Conservation (phyloP, 257 asterid genomes). For the Solanum phureja region DNA sequence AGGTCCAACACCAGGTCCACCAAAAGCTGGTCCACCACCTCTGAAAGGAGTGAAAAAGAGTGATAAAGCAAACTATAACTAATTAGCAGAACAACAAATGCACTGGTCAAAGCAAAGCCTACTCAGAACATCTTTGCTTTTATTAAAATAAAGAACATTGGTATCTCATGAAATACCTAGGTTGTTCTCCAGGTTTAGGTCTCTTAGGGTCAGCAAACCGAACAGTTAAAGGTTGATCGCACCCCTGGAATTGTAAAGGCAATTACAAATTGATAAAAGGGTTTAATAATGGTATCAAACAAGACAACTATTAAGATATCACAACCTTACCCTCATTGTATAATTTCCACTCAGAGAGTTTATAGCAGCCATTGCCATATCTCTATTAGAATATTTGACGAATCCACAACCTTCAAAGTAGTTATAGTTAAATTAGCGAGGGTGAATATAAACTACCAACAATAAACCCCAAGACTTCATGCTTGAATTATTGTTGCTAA, state of each 20-base stretch:
- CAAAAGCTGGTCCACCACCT: constrained; percentile 39
- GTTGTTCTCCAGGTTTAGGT: constrained; percentile 69
- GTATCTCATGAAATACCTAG: constrained; percentile 39
- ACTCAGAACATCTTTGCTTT: neutral
- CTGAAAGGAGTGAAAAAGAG: constrained; percentile 22
- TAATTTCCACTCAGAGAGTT: constrained; percentile 74
- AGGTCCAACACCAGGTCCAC: constrained; percentile 53
- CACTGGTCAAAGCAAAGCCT: neutral
- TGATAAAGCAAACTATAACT: neutral
- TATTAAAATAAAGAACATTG: neutral
- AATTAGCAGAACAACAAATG: neutral
- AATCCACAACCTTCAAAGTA: constrained; percentile 82
- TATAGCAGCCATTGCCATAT: constrained; percentile 86
- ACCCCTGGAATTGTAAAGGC: constrained; percentile 48
- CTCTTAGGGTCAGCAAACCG: constrained; percentile 94
- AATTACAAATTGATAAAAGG: neutral
- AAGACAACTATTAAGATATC: neutral
- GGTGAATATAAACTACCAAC: neutral
- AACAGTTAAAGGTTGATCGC: constrained; percentile 83
- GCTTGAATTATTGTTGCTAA: neutral
- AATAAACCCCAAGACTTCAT: neutral
- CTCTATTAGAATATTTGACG: constrained; percentile 72
- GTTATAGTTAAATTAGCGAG: constrained; percentile 10
- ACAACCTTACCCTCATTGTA: constrained; percentile 71
- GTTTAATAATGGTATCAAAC: neutral